Evolutionary conservation across 768 basidiomycete species (phyloP).

Genomic region (Kwoniella sp.): DNA sequence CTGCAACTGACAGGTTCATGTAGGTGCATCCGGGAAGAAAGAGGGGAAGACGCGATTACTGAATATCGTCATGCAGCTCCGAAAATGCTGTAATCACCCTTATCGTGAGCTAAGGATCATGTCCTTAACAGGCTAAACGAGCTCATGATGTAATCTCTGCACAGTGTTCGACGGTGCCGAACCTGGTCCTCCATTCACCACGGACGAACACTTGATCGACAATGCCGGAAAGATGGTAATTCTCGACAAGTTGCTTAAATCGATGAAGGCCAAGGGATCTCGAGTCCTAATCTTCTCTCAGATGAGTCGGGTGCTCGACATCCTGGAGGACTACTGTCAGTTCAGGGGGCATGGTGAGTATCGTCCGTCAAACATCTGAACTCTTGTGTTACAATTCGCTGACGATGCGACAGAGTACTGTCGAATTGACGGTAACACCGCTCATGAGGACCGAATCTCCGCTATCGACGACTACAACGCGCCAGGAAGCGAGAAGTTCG

Average conservation of each 20-base stretch:
- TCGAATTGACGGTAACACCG: conserved; percentile 92
- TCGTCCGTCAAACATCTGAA: neutral
- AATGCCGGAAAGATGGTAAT: conserved; percentile 98
- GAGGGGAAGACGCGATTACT: conserved; percentile 96
- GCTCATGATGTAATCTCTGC: neutral
- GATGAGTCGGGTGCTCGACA: conserved; percentile 98
- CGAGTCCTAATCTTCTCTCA: conserved; percentile 96
- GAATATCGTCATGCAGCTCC: conserved; percentile 98
- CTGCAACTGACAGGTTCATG: conserved; percentile 8
- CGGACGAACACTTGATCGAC: conserved; percentile 91
- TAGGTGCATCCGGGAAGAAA: conserved; percentile 91
- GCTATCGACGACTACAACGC: conserved; percentile 98
- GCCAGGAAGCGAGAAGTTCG: conserved; percentile 89
- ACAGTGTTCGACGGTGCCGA: conserved; percentile 58
- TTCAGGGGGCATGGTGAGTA: conserved; percentile 82
- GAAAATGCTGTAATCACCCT: conserved; percentile 58
- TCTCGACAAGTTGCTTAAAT: conserved; percentile 84
- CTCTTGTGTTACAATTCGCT: neutral
- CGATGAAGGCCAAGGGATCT: conserved; percentile 90
- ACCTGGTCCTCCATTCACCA: conserved; percentile 97
- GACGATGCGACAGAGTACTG: conserved; percentile 72
- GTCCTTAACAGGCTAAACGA: conserved; percentile 11
- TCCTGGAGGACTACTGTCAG: conserved; percentile 93
- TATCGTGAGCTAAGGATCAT: conserved; percentile 52
- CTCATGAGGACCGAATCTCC: conserved; percentile 91